Conservation (phyloP, 1,139 yeast species). For the Diutina neorugosa region DNA sequence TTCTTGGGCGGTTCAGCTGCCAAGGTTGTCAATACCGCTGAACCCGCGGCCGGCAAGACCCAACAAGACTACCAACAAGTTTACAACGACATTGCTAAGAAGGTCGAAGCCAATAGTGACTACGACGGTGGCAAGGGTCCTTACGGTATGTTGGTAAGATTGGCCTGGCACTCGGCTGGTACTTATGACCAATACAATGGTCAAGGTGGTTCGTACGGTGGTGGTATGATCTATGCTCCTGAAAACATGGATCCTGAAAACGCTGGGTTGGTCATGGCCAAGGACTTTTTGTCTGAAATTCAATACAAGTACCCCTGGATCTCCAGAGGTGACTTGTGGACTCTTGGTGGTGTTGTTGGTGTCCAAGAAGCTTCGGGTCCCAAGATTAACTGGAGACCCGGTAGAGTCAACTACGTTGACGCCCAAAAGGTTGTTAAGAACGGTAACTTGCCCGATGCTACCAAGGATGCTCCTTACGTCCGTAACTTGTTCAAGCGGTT, state of each 20-base stretch:
- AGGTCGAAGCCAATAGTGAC: constrained; percentile 66
- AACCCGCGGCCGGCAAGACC: neutral
- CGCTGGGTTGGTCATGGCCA: constrained; percentile 57
- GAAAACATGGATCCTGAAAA: constrained; percentile 66
- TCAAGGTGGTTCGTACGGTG: constrained; percentile 73
- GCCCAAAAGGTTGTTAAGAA: constrained; percentile 41
- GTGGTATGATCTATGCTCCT: constrained; percentile 64
- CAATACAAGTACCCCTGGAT: constrained; percentile 58
- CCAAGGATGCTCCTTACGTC: constrained; percentile 50
- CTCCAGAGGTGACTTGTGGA: constrained; percentile 79
- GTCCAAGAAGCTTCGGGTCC: constrained; percentile 86
- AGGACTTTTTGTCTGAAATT: constrained; percentile 54
- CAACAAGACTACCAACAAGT: constrained; percentile 56
- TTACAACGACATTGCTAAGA: constrained; percentile 68
- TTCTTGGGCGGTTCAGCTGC: neutral
- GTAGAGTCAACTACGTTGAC: constrained; percentile 42
- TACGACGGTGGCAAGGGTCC: constrained; percentile 57
- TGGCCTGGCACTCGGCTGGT: constrained; percentile 72
- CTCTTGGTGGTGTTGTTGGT: constrained; percentile 77
- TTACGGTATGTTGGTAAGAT: constrained; percentile 53
- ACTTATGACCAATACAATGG: constrained; percentile 47
- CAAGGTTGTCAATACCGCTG: neutral
- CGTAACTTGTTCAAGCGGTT: constrained; percentile 50
- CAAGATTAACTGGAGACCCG: constrained; percentile 77
- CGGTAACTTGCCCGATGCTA: constrained; percentile 75